phyloP scores from a whole-genome alignment of 2,329 filamentous ascomycete species.

The Zalaria sp. region DNA sequence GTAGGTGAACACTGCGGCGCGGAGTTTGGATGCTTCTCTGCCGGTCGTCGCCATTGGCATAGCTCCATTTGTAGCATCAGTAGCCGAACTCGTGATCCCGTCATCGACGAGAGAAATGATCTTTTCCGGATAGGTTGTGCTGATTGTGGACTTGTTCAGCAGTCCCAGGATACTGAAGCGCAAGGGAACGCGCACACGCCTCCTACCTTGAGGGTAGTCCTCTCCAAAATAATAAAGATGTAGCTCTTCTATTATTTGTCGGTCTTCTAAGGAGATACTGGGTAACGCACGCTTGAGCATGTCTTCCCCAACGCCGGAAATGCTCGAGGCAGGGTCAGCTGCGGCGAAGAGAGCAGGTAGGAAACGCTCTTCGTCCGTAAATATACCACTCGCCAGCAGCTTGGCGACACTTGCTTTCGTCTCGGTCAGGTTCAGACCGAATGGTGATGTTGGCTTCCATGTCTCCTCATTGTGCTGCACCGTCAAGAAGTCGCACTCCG shows the following conservation, averaged over 20 bases:
- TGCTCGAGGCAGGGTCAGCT: slow-evolving; percentile 65
- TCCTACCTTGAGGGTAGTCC: slow-evolving; percentile 24
- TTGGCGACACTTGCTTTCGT: slow-evolving; percentile 55
- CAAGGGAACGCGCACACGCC: slow-evolving; percentile 49
- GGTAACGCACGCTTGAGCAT: slow-evolving; percentile 64
- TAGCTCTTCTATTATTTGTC: slow-evolving; percentile 46
- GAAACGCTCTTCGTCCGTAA: slow-evolving; percentile 71
- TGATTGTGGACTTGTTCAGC: slow-evolving; percentile 60
- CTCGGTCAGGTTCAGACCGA: slow-evolving; percentile 53
- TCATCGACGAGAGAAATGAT: slow-evolving; percentile 57
- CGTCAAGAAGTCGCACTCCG: slow-evolving; percentile 56
- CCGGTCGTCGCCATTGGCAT: slow-evolving; percentile 32
- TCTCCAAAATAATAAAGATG: slow-evolving; percentile 62
- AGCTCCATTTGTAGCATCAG: neutral
- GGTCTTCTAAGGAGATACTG: slow-evolving; percentile 58
- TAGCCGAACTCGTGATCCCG: slow-evolving; percentile 35
- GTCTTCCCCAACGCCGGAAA: slow-evolving; percentile 77
- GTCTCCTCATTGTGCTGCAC: slow-evolving; percentile 52
- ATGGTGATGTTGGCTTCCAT: slow-evolving; percentile 46
- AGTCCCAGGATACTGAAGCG: slow-evolving; percentile 64
- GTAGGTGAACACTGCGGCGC: slow-evolving; percentile 72
- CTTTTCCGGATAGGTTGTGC: slow-evolving; percentile 53
- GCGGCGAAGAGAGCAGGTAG: slow-evolving; percentile 72
- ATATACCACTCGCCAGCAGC: slow-evolving; percentile 73
- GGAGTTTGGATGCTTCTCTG: slow-evolving; percentile 64